Percentiles rank a stretch among this genome's conserved stretches.
These are phyloP conservation scores for Colletotrichum sp. DNA, from an alignment of 2,329 filamentous ascomycete genomes.

Conservation along the genomic window DNA sequence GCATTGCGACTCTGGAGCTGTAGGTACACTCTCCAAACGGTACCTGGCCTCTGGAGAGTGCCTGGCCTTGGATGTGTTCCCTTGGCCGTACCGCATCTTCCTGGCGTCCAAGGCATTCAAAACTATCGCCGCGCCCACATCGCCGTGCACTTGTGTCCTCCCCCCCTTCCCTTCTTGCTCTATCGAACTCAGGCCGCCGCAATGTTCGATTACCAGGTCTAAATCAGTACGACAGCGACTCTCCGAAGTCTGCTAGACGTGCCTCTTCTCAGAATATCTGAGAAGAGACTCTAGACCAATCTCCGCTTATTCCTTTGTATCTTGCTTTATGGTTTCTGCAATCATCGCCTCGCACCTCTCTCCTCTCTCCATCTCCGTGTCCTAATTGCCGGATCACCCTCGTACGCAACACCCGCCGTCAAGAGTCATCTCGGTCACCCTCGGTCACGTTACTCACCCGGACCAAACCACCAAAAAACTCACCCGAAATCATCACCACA, in stretches of 20 bases:
- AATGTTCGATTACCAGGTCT: constrained; percentile 61
- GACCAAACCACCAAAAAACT: neutral
- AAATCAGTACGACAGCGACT: constrained; percentile 56
- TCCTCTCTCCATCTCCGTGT: constrained; percentile 18
- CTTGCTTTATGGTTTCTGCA: constrained; percentile 20
- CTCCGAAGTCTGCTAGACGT: constrained; percentile 56
- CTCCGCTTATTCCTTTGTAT: constrained; percentile 37
- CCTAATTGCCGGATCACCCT: constrained; percentile 21
- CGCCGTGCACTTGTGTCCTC: constrained; percentile 30
- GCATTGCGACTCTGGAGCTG: neutral
- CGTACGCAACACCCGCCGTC: constrained; percentile 20
- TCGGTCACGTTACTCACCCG: constrained; percentile 20
- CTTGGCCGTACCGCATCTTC: neutral
- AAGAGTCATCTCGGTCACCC: constrained; percentile 18
- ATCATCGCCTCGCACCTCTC: constrained; percentile 17
- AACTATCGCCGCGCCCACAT: constrained; percentile 35
- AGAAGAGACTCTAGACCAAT: constrained; percentile 32
- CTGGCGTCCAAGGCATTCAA: constrained; percentile 31
- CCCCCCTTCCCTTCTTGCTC: constrained; percentile 37
- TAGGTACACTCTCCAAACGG: neutral
- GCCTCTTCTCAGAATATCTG: constrained; percentile 17
- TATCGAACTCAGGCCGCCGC: constrained; percentile 56
- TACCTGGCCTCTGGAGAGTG: neutral
- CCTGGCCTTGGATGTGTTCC: neutral
- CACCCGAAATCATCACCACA: constrained; percentile 2